These are phyloP conservation scores for Neurospora sp. DNA, from an alignment of 495 filamentous ascomycete genomes.

Conservation along the genomic window DNA sequence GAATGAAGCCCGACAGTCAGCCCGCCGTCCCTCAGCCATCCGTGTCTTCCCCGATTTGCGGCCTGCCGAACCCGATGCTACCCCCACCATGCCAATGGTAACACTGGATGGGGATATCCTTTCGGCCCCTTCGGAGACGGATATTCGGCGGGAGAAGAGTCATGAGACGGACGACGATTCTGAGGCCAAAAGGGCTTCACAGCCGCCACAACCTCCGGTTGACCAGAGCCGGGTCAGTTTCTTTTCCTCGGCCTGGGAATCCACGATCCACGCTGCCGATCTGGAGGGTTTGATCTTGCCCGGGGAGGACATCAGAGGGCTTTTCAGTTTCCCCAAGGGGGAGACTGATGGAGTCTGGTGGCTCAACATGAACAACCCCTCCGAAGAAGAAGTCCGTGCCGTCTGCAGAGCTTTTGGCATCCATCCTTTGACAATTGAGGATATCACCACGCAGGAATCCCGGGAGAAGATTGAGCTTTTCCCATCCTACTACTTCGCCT, in stretches of 20 bases:
- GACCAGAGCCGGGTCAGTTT: conserved; percentile 81
- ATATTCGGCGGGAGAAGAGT: conserved; percentile 27
- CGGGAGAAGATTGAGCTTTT: conserved; percentile 98
- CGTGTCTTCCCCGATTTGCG: conserved; percentile 56
- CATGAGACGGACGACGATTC: conserved; percentile 11
- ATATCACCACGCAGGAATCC: conserved; percentile 87
- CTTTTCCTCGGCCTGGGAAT: conserved; percentile 88
- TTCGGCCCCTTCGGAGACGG: conserved; percentile 31
- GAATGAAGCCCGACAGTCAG: conserved; percentile 40
- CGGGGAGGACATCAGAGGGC: conserved; percentile 76
- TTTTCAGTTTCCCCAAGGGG: conserved; percentile 65
- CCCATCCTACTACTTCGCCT: conserved; percentile 93
- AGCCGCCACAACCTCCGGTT: conserved; percentile 20
- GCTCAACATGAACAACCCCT: conserved; percentile 86
- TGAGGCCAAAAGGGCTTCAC: conserved; percentile 5
- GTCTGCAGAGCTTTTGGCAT: conserved; percentile 86
- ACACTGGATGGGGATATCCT: conserved; percentile 42
- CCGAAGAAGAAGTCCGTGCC: conserved; percentile 78
- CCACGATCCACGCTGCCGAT: conserved; percentile 80
- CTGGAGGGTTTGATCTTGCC: conserved; percentile 79
- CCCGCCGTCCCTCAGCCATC: conserved; percentile 23
- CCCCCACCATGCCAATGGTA: conserved; percentile 18
- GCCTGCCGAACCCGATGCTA: conserved; percentile 8
- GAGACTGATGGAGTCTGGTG: conserved; percentile 81
- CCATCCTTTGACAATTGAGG: conserved; percentile 87